Percentiles rank a stretch among this genome's conserved stretches.
Conservation (phyloP, 352 stramenopile species). For the Phytophthora aleatoria region DNA sequence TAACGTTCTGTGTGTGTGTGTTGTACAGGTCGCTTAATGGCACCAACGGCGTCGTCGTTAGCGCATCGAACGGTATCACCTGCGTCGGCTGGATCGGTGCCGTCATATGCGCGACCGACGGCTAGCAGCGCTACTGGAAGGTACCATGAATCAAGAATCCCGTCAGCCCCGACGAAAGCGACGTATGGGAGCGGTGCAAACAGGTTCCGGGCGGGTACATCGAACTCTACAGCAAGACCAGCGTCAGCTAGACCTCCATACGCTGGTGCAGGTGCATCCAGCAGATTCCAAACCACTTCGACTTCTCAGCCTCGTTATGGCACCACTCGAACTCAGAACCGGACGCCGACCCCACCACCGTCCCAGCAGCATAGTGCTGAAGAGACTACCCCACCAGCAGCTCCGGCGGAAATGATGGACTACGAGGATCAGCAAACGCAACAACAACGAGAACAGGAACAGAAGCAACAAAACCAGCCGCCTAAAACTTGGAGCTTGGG, state of each 20-base stretch:
- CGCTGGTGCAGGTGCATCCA: conserved; percentile 12
- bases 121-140: conserved; percentile 35
- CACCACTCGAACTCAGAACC: conserved; percentile 13
- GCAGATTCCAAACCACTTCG: conserved; percentile 22
- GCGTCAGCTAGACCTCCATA: conserved; percentile 4
- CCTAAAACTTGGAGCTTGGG: conserved; percentile 79
- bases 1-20: conserved; percentile 12
- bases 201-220: conserved; percentile 26
- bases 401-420: conserved; percentile 37
- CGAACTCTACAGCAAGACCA: conserved; percentile 16
- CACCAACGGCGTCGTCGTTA: conserved; percentile 35
- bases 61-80: conserved; percentile 26
- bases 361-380: conserved; percentile 14
- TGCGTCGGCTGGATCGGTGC: conserved; percentile 11
- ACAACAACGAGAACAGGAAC: conserved; percentile 23
- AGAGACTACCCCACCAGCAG: conserved; percentile 20
- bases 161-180: conserved; percentile 33
- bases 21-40: conserved; percentile 30
- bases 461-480: conserved; percentile 27
- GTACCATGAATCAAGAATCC: conserved; percentile 30
- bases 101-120: conserved; percentile 36
- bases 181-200: conserved; percentile 18
- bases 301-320: conserved; percentile 23
- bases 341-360: conserved; percentile 2
- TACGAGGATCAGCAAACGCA: conserved; percentile 31